Conservation (phyloP, 2,329 filamentous ascomycete species). For the Penicillium fuscoglaucum region DNA sequence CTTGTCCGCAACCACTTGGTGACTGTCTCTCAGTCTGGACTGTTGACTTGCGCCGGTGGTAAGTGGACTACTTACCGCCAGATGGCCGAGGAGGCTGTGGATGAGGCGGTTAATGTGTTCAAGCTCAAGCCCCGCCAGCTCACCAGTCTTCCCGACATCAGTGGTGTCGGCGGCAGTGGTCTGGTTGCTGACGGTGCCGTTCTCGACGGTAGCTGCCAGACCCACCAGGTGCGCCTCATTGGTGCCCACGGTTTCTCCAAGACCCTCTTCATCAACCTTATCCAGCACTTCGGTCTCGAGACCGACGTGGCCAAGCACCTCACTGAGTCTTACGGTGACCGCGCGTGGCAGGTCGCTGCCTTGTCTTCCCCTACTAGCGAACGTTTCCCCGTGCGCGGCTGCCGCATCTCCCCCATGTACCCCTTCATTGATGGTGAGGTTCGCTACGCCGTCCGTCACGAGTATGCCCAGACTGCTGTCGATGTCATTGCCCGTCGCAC, state of each 20-base stretch:
- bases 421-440: constrained; percentile 92
- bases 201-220: constrained; percentile 75
- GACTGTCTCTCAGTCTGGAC: constrained; percentile 73
- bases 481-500: constrained; percentile 85
- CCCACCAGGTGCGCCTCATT: constrained; percentile 76
- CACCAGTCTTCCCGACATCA: constrained; percentile 64
- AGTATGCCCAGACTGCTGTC: constrained; percentile 87
- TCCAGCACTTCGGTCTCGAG: constrained; percentile 89
- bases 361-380: constrained; percentile 73
- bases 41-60: constrained; percentile 81
- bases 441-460: constrained; percentile 80
- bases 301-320: constrained; percentile 90
- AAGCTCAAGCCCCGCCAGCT: constrained; percentile 60
- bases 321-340: constrained; percentile 83
- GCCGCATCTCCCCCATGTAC: constrained; percentile 76
- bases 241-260: constrained; percentile 87
- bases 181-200: constrained; percentile 68
- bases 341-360: constrained; percentile 85
- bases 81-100: constrained; percentile 88
- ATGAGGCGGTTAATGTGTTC: constrained; percentile 72
- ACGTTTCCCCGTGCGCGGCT: constrained; percentile 79
- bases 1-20: constrained; percentile 85
- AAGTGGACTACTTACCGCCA: constrained; percentile 94
- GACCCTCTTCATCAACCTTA: constrained; percentile 90
- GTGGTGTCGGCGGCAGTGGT: constrained; percentile 69